Evolutionary conservation across 352 stramenopile genomes (phyloP), one percentile per base, ranked within the genome.

Genomic region (Globisporangium canariense): DNA sequence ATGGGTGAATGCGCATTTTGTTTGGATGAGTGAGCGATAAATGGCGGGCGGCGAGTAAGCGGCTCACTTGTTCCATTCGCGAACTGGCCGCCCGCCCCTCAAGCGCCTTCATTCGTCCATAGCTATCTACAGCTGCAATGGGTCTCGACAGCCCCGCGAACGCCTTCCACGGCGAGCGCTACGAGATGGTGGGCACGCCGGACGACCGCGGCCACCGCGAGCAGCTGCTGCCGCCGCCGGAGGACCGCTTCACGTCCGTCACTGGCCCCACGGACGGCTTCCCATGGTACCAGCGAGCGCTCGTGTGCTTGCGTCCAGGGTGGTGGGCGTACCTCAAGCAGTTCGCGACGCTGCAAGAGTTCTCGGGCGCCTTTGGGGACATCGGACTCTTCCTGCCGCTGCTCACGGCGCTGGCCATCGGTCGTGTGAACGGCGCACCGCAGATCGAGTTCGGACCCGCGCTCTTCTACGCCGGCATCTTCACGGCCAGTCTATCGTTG

Each of bases 371-470:
- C 8, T 88, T 97, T n/a, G 94, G 94, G 14, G 94, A 98, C 74
- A 86, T 98, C 16, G 94, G 93, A 32, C 93, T 96, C 20, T 96
- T 98, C 70, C 75, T 98, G 60, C 93, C 94, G 20, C 78, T 98
- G n/a, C 81, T 97, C 52, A 93, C 97, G n/a, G 91, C 90, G 45
- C 66, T 98, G 49, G 80, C 90, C 16, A 81, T 94, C 51, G 74
- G 90, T 41, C 77, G 90, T 4, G 81, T 90, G 58, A 69, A 80
- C 60, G 79, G 75, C 16, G 75, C 70, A 34, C 78, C 82, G 28
- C 83, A 92, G 63, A 95, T 98, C 65, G 79, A 87, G 59, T 89
- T 98, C 38, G 89, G 88, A 0, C 83, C 93, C 0, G 88, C 93
- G 58, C 75, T 98, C n/a, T 98, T 98, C 69, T 98, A 90, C 68